Evolutionary conservation across 352 stramenopile species (phyloP).

Genomic region (Blastocystis sp.): DNA sequence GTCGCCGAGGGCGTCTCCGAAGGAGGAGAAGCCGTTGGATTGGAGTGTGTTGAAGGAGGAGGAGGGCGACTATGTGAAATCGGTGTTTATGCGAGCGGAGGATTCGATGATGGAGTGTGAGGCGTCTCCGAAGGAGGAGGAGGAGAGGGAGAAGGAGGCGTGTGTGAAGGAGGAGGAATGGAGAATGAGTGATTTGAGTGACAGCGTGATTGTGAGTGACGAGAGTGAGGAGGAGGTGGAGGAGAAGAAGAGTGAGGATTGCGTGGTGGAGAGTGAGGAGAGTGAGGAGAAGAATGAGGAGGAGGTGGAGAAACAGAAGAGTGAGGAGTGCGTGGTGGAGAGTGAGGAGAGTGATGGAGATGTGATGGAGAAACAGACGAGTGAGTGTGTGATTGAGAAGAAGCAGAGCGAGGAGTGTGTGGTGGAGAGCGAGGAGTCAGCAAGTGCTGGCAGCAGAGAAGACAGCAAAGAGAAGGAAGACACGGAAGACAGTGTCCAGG

Average conservation of each 20-base stretch:
- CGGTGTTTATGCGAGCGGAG: conserved; percentile 3
- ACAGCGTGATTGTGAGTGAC: background rate
- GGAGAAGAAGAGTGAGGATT: background rate
- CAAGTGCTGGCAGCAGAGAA: background rate
- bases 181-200: conserved; percentile 6
- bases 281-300: background rate
- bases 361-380: background rate
- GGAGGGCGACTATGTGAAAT: background rate
- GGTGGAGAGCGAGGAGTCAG: background rate
- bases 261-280: background rate
- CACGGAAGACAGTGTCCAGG: background rate
- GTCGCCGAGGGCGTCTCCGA: background rate
- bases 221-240: background rate
- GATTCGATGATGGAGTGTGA: conserved; percentile 8
- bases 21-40: background rate
- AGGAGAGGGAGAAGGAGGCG: background rate
- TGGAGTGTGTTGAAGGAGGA: background rate
- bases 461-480: background rate
- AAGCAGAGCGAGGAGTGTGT: conserved; percentile 11
- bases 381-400: background rate
- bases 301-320: background rate
- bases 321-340: background rate
- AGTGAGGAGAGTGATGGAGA: conserved; percentile 4
- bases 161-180: background rate
- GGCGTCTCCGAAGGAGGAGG: background rate